A percentile compares a stretch with the other conserved stretches of the same genome.
Conservation (phyloP, 2,329 filamentous ascomycete species). For the Penicillium glabrum region DNA sequence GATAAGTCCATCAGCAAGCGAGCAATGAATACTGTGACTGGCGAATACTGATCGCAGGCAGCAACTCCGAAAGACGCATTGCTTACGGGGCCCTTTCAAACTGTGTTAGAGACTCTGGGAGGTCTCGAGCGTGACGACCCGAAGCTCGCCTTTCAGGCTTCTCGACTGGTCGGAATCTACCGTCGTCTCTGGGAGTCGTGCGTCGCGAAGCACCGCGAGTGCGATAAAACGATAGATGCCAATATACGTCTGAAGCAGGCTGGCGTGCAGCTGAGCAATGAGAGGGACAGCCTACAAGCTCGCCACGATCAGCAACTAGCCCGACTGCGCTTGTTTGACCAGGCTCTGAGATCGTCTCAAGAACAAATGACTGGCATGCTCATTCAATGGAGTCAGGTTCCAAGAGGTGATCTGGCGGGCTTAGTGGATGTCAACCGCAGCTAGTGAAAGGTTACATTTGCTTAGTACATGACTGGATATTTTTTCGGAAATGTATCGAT, state of each 20-base stretch:
- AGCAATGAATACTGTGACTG: not conserved
- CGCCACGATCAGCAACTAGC: slow-evolving; percentile 1
- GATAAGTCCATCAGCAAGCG: not conserved
- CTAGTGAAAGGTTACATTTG: not conserved
- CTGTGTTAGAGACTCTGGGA: not conserved
- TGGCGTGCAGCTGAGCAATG: not conserved
- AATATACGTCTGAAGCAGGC: not conserved
- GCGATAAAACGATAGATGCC: not conserved
- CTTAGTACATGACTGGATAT: not conserved
- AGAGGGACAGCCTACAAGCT: slow-evolving; percentile 4
- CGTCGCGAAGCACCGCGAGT: too few species aligned
- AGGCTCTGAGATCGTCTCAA: not conserved
- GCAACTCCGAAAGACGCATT: not conserved
- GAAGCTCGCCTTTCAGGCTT: not conserved
- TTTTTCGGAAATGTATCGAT: not conserved
- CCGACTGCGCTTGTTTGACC: slow-evolving; percentile 1
- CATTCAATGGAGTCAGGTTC: not conserved
- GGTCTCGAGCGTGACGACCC: slow-evolving; percentile 1
- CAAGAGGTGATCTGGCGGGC: not conserved
- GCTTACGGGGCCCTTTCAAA: not conserved
- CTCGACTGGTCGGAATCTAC: not conserved
- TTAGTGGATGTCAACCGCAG: not conserved
- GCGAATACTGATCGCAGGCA: not conserved
- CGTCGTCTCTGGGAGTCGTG: slow-evolving; percentile 2
- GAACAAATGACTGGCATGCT: slow-evolving; percentile 1